Base-by-base conservation (phyloP, 805 yeast species). In the Kuraishia cidri region DNA sequence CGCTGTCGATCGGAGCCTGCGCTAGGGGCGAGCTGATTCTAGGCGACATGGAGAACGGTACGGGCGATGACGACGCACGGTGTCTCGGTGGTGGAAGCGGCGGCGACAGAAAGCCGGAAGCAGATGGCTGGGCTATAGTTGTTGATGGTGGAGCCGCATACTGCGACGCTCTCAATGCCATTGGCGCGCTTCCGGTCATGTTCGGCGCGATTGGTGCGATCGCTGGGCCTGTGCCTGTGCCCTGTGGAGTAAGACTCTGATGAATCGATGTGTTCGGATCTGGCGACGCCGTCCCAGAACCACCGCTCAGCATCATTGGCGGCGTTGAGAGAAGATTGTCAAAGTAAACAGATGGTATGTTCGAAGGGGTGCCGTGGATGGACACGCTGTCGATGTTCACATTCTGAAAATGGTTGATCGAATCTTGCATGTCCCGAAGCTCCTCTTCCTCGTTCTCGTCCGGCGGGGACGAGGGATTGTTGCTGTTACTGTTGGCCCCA, bases 311-410 rank as follows among this genome's bases (percentile, higher is more conserved):
- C n/a, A n/a, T n/a, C n/a, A n/a, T n/a, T n/a, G n/a, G n/a, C n/a
- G n/a, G n/a, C n/a, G n/a, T n/a, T n/a, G n/a, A n/a, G n/a, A n/a
- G n/a, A n/a, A n/a, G 31, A 11, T 21, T 4, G 8, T 15, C 23
- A 15, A 6, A 31, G 16, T 12, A 24, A 9, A 26, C 27, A 6
- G 33, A 16, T 12, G 69, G 76, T 27, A 72, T 59, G 37, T 64
- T 69, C 1, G 79, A 58, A 0, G 86, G 82, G 1, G 70, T 69
- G n/a, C 90, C 88, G 43, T 69, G 76, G 12, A 76, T 68, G 29
- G 82, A 71, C 3, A 79, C 87, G 34, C 84, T 75, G 49, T 86
- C 95, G 24, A 83, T 85, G 19, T 77, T 72, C 35, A 86, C 79
- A 46, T 82, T 78, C 32, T 74, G 79, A 56, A 86, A 86, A 48